These are phyloP conservation scores for Cytospora mali DNA, from an alignment of 2,329 filamentous ascomycete species.

Conservation along the genomic window DNA sequence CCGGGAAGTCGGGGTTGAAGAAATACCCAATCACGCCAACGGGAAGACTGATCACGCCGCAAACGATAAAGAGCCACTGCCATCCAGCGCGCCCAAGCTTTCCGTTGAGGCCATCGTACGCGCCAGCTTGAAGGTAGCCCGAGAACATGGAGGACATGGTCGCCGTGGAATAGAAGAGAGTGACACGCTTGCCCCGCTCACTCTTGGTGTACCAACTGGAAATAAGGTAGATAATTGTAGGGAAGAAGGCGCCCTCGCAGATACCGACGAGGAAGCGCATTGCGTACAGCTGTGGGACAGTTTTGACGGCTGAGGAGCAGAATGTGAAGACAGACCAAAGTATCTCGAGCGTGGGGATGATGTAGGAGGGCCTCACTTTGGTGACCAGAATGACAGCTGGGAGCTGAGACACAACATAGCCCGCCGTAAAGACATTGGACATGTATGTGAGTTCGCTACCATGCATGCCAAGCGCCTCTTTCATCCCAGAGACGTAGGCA, in stretches of 20 bases:
- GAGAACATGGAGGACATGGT: constrained; percentile 50
- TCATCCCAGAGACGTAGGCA: constrained; percentile 28
- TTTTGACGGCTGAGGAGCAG: constrained; percentile 27
- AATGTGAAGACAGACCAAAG: constrained; percentile 26
- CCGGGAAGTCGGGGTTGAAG: constrained; percentile 27
- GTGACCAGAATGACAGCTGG: constrained; percentile 27
- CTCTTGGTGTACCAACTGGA: constrained; percentile 26
- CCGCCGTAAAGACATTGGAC: constrained; percentile 26
- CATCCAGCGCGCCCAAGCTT: constrained; percentile 48
- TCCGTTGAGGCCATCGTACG: constrained; percentile 52
- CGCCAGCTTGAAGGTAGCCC: constrained; percentile 53
- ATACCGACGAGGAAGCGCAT: constrained; percentile 25
- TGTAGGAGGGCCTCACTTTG: constrained; percentile 23
- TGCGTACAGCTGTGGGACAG: constrained; percentile 24
- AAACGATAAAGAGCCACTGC: constrained; percentile 55
- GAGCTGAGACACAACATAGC: constrained; percentile 24
- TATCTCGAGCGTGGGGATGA: constrained; percentile 24
- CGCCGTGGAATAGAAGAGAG: constrained; percentile 26
- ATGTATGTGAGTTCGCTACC: constrained; percentile 25
- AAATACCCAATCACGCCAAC: constrained; percentile 29
- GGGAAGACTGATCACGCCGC: constrained; percentile 30
- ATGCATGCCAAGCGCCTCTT: constrained; percentile 25
- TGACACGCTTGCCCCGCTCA: constrained; percentile 25
- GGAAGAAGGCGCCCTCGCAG: constrained; percentile 29
- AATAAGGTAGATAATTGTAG: constrained; percentile 27